phyloP scores from a whole-genome alignment of 164 flowering plant species.

The Protea cynaroides region DNA sequence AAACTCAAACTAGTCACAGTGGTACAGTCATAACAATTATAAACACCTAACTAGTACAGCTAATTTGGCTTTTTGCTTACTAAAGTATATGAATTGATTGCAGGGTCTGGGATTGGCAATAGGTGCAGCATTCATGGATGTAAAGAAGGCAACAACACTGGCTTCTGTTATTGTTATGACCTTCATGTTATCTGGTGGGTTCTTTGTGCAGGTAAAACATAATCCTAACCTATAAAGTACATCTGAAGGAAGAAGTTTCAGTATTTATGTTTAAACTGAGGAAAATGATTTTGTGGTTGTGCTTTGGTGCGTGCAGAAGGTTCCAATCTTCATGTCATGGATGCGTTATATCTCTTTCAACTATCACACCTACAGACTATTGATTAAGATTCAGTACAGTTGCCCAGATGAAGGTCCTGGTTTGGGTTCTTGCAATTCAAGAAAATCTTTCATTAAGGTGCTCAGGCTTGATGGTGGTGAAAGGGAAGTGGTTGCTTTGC shows the following conservation, averaged over 20 bases:
- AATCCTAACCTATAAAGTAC: background rate
- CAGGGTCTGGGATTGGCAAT: constrained; percentile 35
- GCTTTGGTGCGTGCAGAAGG: constrained; percentile 23
- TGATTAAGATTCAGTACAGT: constrained; percentile 26
- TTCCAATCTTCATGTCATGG: constrained; percentile 38
- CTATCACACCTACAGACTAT: constrained; percentile 32
- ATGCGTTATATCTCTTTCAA: constrained; percentile 29
- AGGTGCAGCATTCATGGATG: constrained; percentile 32
- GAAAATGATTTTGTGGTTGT: background rate
- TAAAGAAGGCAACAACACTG: constrained; percentile 30
- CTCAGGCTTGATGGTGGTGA: constrained; percentile 7
- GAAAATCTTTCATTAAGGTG: constrained; percentile 6
- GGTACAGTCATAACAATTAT: no score
- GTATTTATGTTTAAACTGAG: background rate
- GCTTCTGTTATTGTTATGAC: constrained; percentile 24
- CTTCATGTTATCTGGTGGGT: constrained; percentile 35
- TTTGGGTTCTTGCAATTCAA: constrained; percentile 2
- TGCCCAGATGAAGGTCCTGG: constrained; percentile 3
- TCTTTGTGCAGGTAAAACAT: constrained; percentile 22
- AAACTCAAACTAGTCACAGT: background rate
- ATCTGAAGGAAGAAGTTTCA: background rate
- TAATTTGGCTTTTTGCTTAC: background rate
- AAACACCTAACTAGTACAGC: no score
- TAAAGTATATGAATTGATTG: background rate
- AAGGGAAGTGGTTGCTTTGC: constrained; percentile 22